These are phyloP conservation scores for Mycena leptocephala DNA, from an alignment of 768 basidiomycete genomes.

Conservation along the genomic window DNA sequence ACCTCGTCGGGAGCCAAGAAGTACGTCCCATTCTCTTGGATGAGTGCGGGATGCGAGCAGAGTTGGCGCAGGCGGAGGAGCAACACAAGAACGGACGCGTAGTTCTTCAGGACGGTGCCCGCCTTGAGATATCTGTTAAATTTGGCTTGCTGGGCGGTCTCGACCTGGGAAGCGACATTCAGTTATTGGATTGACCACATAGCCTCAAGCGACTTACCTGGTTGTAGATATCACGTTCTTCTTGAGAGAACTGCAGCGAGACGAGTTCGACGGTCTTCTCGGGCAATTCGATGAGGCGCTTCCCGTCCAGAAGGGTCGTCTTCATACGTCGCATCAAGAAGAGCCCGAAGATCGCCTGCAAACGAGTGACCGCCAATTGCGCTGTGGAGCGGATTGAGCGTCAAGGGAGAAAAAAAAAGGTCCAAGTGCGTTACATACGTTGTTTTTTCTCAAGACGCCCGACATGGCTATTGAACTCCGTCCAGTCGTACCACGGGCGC, in stretches of 20 bases:
- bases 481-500: constrained; percentile 65
- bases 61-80: constrained; percentile 75
- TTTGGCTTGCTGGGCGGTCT: constrained; percentile 67
- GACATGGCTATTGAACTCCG: constrained; percentile 57
- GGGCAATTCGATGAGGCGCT: constrained; percentile 77
- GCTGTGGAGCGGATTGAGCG: constrained; percentile 51
- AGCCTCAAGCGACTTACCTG: constrained; percentile 52
- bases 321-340: constrained; percentile 78
- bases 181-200: background rate
- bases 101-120: constrained; percentile 82
- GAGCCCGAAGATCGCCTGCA: constrained; percentile 71
- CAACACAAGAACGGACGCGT: constrained; percentile 68
- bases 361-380: constrained; percentile 66
- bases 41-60: constrained; percentile 78
- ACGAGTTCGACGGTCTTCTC: constrained; percentile 66
- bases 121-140: constrained; percentile 77
- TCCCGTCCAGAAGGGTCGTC: constrained; percentile 75
- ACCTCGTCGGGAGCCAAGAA: constrained; percentile 61
- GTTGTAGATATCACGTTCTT: constrained; percentile 77
- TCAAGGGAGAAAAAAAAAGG: background rate
- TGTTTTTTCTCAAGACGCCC: constrained; percentile 63
- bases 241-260: constrained; percentile 70
- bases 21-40: constrained; percentile 69
- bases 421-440: constrained; percentile 52
- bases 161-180: constrained; percentile 55